phyloP scores from a whole-genome alignment of 2,329 filamentous ascomycete genomes.

The Byssothecium circinans region DNA sequence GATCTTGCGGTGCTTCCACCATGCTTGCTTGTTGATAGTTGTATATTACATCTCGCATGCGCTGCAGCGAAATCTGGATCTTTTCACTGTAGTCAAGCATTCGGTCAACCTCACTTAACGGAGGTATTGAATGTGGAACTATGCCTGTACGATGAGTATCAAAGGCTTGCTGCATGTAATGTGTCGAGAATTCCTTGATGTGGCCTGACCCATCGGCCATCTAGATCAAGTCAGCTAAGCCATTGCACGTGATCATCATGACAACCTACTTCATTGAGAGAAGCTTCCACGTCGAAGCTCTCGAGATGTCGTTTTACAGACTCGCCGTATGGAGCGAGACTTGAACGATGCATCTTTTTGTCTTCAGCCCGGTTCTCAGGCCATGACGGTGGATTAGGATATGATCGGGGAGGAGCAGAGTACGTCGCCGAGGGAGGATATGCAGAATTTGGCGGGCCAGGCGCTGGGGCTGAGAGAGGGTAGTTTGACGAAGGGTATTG shows the following conservation, averaged over 20 bases:
- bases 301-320: slow-evolving; percentile 66
- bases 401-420: slow-evolving; percentile 41
- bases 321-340: slow-evolving; percentile 45
- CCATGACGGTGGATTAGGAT: slow-evolving; percentile 39
- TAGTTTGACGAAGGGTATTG: slow-evolving; percentile 47
- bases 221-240: slow-evolving; percentile 30
- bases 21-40: slow-evolving; percentile 59
- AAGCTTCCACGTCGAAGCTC: slow-evolving; percentile 60
- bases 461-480: slow-evolving; percentile 42
- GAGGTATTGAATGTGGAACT: slow-evolving; percentile 53
- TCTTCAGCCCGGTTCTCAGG: slow-evolving; percentile 43
- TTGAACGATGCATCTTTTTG: slow-evolving; percentile 39
- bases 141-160: slow-evolving; percentile 53
- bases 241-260: not conserved
- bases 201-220: slow-evolving; percentile 50
- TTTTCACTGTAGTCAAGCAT: slow-evolving; percentile 53
- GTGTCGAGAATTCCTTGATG: slow-evolving; percentile 52
- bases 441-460: slow-evolving; percentile 38
- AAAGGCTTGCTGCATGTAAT: slow-evolving; percentile 54
- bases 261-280: slow-evolving; percentile 52
- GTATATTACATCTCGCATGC: slow-evolving; percentile 62
- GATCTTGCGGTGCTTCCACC: slow-evolving; percentile 57
- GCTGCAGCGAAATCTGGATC: slow-evolving; percentile 54
- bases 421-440: slow-evolving; percentile 48
- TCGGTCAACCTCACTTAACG: slow-evolving; percentile 54